phyloP scores from a whole-genome alignment of 805 yeast genomes.

The Hanseniaspora valbyensis region DNA sequence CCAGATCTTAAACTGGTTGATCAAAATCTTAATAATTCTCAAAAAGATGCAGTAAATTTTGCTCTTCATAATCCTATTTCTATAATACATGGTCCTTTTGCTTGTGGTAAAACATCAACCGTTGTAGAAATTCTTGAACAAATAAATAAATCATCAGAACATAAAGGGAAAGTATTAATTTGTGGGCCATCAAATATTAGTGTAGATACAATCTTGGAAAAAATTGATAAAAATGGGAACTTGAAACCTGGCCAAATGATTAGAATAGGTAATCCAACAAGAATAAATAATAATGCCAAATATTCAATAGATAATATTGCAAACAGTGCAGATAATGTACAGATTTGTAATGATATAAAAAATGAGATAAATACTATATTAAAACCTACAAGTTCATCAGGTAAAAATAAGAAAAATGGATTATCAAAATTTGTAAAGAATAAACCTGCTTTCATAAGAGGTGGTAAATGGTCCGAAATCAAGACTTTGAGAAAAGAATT shows the following conservation, averaged over 20 bases:
- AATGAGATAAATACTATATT: constrained; percentile 56
- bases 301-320: constrained; percentile 71
- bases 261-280: constrained; percentile 89
- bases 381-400: constrained; percentile 12
- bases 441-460: constrained; percentile 52
- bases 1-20: constrained; percentile 18
- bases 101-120: constrained; percentile 76
- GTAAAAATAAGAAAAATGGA: background rate
- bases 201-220: constrained; percentile 80
- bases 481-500: constrained; percentile 62
- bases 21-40: constrained; percentile 46
- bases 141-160: constrained; percentile 32
- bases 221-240: constrained; percentile 35
- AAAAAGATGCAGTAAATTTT: constrained; percentile 58
- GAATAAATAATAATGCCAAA: constrained; percentile 49
- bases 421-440: constrained; percentile 43
- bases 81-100: constrained; percentile 68
- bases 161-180: constrained; percentile 54
- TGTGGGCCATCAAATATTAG: constrained; percentile 93
- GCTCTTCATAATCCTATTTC: constrained; percentile 49
- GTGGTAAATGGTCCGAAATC: constrained; percentile 56
- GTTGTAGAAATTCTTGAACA: constrained; percentile 72
- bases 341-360: constrained; percentile 55
- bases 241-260: constrained; percentile 43
- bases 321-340: constrained; percentile 46